These are phyloP conservation scores for Ballota nigra DNA, from an alignment of 257 asterid species.

Conservation along the genomic window DNA sequence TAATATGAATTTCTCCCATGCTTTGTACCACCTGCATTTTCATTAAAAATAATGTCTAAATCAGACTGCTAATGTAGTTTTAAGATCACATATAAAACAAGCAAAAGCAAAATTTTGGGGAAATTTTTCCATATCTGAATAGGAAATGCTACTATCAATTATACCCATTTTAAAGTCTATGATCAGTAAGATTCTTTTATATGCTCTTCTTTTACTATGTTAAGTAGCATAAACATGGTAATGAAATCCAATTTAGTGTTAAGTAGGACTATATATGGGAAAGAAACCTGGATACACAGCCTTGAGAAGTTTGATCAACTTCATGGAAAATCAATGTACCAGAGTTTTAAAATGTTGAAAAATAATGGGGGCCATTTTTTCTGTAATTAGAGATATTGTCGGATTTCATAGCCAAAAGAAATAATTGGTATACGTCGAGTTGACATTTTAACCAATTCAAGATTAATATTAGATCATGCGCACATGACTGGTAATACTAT, in stretches of 20 bases:
- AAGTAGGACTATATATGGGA: not conserved
- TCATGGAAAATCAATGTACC: not conserved
- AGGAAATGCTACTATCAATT: not conserved
- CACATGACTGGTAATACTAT: no score
- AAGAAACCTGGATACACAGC: not conserved
- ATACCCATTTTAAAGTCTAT: no score
- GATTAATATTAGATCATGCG: no score
- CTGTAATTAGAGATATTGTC: no score
- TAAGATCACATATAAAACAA: not conserved
- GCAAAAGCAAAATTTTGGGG: not conserved
- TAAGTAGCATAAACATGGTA: no score
- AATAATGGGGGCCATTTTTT: no score
- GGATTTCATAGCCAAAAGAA: no score
- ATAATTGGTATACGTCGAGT: no score
- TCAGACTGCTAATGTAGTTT: not conserved
- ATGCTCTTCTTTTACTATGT: no score
- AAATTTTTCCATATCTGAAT: not conserved
- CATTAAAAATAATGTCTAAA: not conserved
- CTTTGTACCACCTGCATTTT: slow-evolving; percentile 58
- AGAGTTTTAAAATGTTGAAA: not conserved
- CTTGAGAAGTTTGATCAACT: not conserved
- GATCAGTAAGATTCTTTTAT: no score
- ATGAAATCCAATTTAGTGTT: not conserved
- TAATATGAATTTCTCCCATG: slow-evolving; percentile 68
- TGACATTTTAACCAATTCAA: no score